Conservation (phyloP, 2,329 filamentous ascomycete genomes). For the Clonostachys sp. region DNA sequence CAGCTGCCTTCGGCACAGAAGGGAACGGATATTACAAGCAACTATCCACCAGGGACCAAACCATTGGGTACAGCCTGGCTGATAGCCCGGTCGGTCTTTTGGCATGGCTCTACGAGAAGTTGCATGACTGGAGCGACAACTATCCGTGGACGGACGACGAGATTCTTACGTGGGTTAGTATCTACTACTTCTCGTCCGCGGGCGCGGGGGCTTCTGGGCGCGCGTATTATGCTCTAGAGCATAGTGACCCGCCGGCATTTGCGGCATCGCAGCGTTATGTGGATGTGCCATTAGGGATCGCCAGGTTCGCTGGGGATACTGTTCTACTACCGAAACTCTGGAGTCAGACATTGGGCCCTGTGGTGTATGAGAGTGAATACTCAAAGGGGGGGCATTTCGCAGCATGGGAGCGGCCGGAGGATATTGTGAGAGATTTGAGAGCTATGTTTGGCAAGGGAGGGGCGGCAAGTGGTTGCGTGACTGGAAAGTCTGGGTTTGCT, state of each 20-base stretch:
- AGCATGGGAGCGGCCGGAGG: constrained; percentile 51
- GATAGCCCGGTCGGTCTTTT: background rate
- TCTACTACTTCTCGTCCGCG: constrained; percentile 67
- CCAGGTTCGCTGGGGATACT: constrained; percentile 55
- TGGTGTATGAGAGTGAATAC: constrained; percentile 51
- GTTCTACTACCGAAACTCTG: constrained; percentile 47
- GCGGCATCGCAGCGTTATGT: constrained; percentile 16
- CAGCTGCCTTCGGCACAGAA: background rate
- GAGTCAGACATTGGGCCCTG: constrained; percentile 52
- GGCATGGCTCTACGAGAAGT: background rate
- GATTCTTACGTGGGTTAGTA: constrained; percentile 67
- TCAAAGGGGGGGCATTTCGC: constrained; percentile 57
- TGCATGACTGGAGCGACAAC: constrained; percentile 65
- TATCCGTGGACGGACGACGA: constrained; percentile 76
- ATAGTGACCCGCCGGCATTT: constrained; percentile 26
- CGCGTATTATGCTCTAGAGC: constrained; percentile 66
- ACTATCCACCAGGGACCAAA: background rate
- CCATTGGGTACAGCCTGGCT: background rate
- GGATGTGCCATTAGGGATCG: constrained; percentile 37
- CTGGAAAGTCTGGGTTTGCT: too few relatives aligned
- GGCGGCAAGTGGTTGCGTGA: constrained; percentile 17
- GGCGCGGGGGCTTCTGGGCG: constrained; percentile 63
- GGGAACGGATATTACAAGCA: background rate
- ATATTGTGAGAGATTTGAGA: constrained; percentile 46
- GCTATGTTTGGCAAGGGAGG: constrained; percentile 50